Evolutionary conservation across 1,284 basidiomycete species (phyloP).

Genomic region (Ustilago sp.): DNA sequence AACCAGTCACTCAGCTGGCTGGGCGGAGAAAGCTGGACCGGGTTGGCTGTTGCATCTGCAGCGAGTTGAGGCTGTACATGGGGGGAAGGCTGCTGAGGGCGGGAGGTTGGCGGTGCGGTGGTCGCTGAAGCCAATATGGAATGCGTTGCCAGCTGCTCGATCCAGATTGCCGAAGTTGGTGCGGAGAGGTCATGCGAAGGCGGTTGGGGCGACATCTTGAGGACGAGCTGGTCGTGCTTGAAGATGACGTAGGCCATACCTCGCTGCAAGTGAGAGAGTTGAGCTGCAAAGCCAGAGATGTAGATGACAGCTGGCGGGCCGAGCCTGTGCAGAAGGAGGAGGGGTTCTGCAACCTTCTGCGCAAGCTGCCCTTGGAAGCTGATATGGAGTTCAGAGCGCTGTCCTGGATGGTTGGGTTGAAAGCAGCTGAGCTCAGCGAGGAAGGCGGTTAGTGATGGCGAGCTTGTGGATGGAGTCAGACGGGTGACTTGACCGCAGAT

Average conservation of each 20-base stretch:
- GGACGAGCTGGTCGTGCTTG: conserved; percentile 13
- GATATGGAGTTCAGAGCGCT: conserved; percentile 4
- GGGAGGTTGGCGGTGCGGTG: background rate
- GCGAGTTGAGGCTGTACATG: background rate
- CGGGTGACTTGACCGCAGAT: conserved; percentile 24
- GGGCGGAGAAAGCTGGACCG: conserved; percentile 14
- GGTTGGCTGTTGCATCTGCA: background rate
- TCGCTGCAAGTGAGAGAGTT: background rate
- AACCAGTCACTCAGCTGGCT: conserved; percentile 45
- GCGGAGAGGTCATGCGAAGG: conserved; percentile 18
- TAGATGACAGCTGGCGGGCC: conserved; percentile 35
- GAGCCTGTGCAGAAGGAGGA: conserved; percentile 22
- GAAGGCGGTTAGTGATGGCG: background rate
- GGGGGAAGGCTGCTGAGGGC: background rate
- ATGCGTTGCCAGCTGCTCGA: conserved; percentile 28
- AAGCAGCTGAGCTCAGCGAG: conserved; percentile 19
- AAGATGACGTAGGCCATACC: conserved; percentile 2
- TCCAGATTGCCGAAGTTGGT: conserved; percentile 39
- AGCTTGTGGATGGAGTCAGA: background rate
- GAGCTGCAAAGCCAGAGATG: conserved; percentile 38
- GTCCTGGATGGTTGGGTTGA: conserved; percentile 10
- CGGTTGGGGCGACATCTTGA: conserved; percentile 42
- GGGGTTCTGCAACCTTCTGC: conserved; percentile 22
- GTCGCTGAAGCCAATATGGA: background rate
- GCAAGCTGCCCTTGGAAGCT: conserved; percentile 23